These are phyloP conservation scores for Cryphonectria naterciae DNA, from an alignment of 2,329 filamentous ascomycete genomes.

Conservation along the genomic window DNA sequence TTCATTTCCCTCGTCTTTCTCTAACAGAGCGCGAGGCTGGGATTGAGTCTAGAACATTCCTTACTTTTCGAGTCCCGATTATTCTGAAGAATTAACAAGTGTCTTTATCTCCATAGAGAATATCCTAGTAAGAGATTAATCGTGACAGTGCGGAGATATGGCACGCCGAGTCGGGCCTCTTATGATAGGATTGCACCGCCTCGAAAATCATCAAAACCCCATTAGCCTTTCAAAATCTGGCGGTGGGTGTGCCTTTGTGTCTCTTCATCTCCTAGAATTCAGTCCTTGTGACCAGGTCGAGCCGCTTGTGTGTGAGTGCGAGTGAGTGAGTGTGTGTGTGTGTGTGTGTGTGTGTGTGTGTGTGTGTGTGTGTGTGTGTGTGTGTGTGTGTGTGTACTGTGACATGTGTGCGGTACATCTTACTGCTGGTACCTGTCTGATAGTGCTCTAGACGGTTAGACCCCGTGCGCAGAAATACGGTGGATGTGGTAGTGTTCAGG, in stretches of 20 bases:
- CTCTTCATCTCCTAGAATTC: neutral
- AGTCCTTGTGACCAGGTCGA: neutral
- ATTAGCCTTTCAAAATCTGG: neutral
- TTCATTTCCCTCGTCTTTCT: neutral
- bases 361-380: too few relatives aligned
- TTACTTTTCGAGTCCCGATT: neutral
- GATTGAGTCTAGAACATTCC: neutral
- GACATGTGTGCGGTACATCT: neutral
- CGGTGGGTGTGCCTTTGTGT: neutral
- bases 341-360: too few relatives aligned
- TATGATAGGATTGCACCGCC: neutral
- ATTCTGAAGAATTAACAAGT: neutral
- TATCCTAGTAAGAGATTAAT: neutral
- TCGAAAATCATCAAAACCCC: neutral
- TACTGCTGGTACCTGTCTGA: neutral
- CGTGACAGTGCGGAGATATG: neutral
- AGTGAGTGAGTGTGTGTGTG: too few relatives aligned
- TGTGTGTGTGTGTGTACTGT: neutral
- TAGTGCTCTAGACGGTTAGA: neutral
- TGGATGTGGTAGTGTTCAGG: neutral
- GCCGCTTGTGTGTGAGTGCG: neutral
- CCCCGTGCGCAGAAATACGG: neutral
- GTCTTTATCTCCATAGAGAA: neutral
- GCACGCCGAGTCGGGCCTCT: neutral
- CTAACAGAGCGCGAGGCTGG: neutral